Conservation (phyloP, 805 yeast species). For the Phaffomyces thermotolerans region DNA sequence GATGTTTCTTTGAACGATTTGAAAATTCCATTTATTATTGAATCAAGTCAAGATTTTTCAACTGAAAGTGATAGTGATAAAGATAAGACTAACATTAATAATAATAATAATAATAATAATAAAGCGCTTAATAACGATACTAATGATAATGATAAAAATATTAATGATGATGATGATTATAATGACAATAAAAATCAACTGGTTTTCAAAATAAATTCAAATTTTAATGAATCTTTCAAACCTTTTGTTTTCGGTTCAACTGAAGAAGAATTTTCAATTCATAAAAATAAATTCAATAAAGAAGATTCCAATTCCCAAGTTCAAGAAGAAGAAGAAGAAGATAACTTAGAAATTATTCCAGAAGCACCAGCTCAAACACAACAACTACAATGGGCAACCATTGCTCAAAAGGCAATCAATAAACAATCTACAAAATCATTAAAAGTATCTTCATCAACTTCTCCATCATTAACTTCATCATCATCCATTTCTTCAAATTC, state of each 20-base stretch:
- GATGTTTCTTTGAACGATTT: background rate
- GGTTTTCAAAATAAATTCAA: background rate
- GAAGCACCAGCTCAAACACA: slow-evolving; percentile 9
- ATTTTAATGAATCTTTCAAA: background rate
- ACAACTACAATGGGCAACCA: slow-evolving; percentile 21
- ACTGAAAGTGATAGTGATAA: background rate
- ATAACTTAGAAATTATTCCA: background rate
- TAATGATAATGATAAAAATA: background rate
- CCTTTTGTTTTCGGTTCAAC: slow-evolving; percentile 12
- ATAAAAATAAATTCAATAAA: slow-evolving; percentile 11
- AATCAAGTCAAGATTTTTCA: background rate
- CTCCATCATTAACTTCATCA: background rate
- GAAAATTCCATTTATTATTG: background rate
- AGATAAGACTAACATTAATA: background rate
- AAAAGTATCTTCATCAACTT: slow-evolving; percentile 4
- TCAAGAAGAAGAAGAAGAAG: background rate
- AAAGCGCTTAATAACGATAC: background rate
- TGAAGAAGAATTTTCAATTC: slow-evolving; percentile 5
- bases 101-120: background rate
- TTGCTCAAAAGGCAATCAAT: slow-evolving; percentile 19
- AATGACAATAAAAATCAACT: background rate
- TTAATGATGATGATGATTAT: background rate
- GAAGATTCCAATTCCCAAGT: slow-evolving; percentile 4
- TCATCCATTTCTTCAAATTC: no score
- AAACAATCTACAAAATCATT: slow-evolving; percentile 18